A percentile compares a stretch with the other conserved stretches of the same genome.
phyloP scores from a whole-genome alignment of 805 yeast species.

The Wickerhamomyces sydowiorum region DNA sequence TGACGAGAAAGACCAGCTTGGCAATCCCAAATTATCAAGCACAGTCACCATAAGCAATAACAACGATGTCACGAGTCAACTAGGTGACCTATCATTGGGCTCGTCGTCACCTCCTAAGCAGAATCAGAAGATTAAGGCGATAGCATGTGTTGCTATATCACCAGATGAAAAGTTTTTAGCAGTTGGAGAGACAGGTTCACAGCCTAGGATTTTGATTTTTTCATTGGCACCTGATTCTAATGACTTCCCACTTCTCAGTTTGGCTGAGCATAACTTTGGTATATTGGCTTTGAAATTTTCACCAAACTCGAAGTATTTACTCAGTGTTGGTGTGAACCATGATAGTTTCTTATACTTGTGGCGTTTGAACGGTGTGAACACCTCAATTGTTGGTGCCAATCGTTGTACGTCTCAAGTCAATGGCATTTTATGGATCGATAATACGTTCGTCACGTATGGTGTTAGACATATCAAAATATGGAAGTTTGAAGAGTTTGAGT shows the following conservation, averaged over 20 bases:
- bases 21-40: constrained; percentile 4
- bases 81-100: constrained; percentile 8
- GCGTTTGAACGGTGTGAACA: constrained; percentile 31
- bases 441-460: constrained; percentile 50
- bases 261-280: constrained; percentile 64
- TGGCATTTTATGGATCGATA: constrained; percentile 49
- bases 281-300: constrained; percentile 50
- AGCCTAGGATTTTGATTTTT: constrained; percentile 57
- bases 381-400: constrained; percentile 44
- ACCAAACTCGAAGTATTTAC: constrained; percentile 47
- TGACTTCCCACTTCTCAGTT: constrained; percentile 43
- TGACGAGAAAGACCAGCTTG: constrained; percentile 7
- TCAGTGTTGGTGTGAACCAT: constrained; percentile 61
- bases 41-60: constrained; percentile 3
- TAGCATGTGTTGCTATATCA: constrained; percentile 53
- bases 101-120: constrained; percentile 15
- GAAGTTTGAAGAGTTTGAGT: constrained; percentile 35
- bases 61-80: constrained; percentile 8
- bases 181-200: constrained; percentile 67
- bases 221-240: constrained; percentile 47
- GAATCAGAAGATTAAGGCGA: constrained; percentile 39
- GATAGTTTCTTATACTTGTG: constrained; percentile 68
- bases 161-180: constrained; percentile 51
- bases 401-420: constrained; percentile 56
- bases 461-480: constrained; percentile 58